Evolutionary conservation across 2,329 filamentous ascomycete genomes (phyloP), one percentile per base, ranked within the genome.

Genomic region (Parastagonospora nodorum): DNA sequence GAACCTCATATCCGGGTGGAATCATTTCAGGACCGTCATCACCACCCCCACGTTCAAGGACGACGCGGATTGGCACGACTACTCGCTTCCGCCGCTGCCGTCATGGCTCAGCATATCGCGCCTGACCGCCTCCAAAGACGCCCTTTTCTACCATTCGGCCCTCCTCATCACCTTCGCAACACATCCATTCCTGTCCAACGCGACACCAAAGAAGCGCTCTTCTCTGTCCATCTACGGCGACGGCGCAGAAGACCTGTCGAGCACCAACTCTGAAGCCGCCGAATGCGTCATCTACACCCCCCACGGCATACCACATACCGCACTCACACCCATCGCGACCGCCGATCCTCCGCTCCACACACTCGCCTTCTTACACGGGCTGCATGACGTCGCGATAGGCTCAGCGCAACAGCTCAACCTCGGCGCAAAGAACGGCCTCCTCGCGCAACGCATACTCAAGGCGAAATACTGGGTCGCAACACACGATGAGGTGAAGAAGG

Each of bases 381-480:
- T 88, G 8, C 82, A 88, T 60, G 83, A 87, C 58, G 80, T 88
- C 5, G 76, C 77, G n/a, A 70, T 82, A 15, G 73, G 73, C 1
- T 64, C 68, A 5, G 69, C 74, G 15, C 80, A 83, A 62, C 84
- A 87, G 66, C 73, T 87, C 30, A 88, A 88, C 54, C 78, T 88
- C 12, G 86, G 86, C 2, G 85, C 80, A 0, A 75, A 82, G 51
- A 88, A 88, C 60, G 86, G 83, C 0, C 69, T 87, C 12, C 75
- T 80, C 50, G 82, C 82, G 2, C 84, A 84, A 50, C 69, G 77
- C 12, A 69, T 79, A 4, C 69, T 83, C 28, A 73, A 77, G 2
- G 82, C 84, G 0, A 80, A 75, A 57, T 88, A 88, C 60, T 88
- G 85, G 86, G 71, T 88, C 14, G 80, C 79, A 0, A 88, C 86